Percentiles rank a stretch among this genome's conserved stretches.
phyloP scores from a whole-genome alignment of 1,284 basidiomycete species.

The Vanrija sp. region DNA sequence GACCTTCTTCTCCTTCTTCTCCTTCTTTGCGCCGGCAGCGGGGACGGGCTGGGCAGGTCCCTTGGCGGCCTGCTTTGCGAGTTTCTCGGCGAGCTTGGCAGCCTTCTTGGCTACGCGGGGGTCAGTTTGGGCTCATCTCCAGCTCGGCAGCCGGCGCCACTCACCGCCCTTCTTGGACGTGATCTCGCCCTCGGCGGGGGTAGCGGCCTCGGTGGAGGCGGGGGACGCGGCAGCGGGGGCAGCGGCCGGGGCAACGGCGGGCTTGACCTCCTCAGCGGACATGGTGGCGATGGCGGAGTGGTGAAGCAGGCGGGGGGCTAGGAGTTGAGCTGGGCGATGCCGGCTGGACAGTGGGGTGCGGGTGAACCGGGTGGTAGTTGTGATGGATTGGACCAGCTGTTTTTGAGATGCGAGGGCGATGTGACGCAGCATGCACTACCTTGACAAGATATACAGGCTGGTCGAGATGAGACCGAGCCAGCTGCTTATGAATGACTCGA shows the following conservation, averaged over 20 bases:
- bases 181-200: constrained; percentile 18
- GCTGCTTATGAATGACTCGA: no score
- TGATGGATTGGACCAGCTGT: constrained; percentile 8
- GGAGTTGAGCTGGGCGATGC: neutral
- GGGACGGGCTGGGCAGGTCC: constrained; percentile 35
- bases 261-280: constrained; percentile 34
- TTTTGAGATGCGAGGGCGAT: constrained; percentile 8
- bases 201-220: constrained; percentile 11
- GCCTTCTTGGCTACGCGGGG: constrained; percentile 58
- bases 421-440: constrained; percentile 19
- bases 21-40: constrained; percentile 61
- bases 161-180: constrained; percentile 40
- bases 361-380: neutral
- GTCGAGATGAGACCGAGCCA: no score
- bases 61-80: constrained; percentile 65
- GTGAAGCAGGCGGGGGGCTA: constrained; percentile 1
- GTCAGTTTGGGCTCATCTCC: neutral
- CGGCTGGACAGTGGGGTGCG: neutral
- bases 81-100: constrained; percentile 57
- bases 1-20: constrained; percentile 66
- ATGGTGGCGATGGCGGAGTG: constrained; percentile 5
- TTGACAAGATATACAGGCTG: neutral
- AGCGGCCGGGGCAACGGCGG: constrained; percentile 16
- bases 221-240: constrained; percentile 9
- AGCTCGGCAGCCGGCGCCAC: constrained; percentile 4